Evolutionary conservation across 202 grass and related monocot species (phyloP).

Genomic region (Sporobolus alterniflorus): DNA sequence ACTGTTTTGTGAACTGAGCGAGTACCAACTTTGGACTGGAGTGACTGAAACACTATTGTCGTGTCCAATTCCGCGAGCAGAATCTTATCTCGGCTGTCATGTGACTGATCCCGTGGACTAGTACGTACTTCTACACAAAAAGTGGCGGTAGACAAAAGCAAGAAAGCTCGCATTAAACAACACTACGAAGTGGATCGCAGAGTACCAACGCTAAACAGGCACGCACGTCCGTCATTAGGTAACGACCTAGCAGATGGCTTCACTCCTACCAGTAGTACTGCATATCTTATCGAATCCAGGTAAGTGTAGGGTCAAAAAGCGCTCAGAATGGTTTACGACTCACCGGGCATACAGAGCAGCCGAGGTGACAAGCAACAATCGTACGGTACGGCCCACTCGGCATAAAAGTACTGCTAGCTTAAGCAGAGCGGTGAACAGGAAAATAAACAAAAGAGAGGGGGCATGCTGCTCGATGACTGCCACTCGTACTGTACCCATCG

Average conservation of each 20-base stretch:
- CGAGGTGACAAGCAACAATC: conserved; percentile 18
- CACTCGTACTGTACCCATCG: not conserved
- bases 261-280: not conserved
- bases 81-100: not conserved
- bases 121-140: not conserved
- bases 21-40: not conserved
- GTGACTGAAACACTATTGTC: not conserved
- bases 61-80: not conserved
- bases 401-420: not conserved
- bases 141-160: not conserved
- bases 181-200: not conserved
- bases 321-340: not conserved
- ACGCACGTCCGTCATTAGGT: not conserved
- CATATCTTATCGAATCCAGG: conserved; percentile 15
- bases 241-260: not conserved
- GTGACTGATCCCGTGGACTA: not conserved
- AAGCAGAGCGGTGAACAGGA: not conserved
- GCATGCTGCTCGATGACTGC: not conserved
- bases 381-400: not conserved
- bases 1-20: too few relatives aligned
- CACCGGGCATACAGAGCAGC: not conserved
- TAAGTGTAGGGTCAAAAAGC: not conserved
- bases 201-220: not conserved
- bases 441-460: not conserved
- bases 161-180: not conserved